phyloP scores from a whole-genome alignment of 768 basidiomycete genomes.

The Leccinum uliginosum region DNA sequence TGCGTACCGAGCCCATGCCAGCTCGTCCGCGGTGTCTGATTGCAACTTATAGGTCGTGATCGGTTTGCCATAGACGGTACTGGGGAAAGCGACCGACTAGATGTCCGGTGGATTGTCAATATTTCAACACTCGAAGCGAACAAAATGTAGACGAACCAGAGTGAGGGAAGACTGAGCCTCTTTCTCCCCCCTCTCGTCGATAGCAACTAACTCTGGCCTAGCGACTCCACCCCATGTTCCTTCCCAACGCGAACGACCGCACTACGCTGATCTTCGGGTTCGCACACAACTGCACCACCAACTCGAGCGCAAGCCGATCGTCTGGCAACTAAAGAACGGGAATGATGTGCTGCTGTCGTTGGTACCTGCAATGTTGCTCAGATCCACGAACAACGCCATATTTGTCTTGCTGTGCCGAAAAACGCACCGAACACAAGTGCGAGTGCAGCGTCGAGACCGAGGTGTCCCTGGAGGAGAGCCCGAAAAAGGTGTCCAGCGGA shows the following conservation, averaged over 20 bases:
- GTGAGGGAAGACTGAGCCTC: conserved; percentile 12
- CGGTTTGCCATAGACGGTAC: conserved; percentile 67
- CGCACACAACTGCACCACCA: conserved; percentile 75
- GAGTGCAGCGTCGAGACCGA: conserved; percentile 61
- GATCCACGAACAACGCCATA: conserved; percentile 84
- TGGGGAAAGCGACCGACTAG: conserved; percentile 49
- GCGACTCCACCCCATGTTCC: conserved; percentile 44
- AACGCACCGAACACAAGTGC: conserved; percentile 76
- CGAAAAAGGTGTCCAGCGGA: conserved; percentile 81
- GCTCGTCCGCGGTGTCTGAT: conserved; percentile 79
- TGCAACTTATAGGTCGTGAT: conserved; percentile 63
- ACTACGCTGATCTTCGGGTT: conserved; percentile 60
- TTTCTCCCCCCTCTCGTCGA: conserved; percentile 47
- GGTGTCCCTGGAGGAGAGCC: conserved; percentile 44
- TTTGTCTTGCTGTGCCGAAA: conserved; percentile 69
- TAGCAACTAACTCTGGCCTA: conserved; percentile 48
- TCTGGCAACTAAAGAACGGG: conserved; percentile 94
- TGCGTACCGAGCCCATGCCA: conserved; percentile 69
- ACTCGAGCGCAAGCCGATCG: conserved; percentile 77
- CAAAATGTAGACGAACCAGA: conserved; percentile 8
- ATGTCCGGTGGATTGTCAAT: not conserved
- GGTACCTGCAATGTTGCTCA: conserved; percentile 35
- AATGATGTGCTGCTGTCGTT: conserved; percentile 61
- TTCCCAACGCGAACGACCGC: conserved; percentile 66
- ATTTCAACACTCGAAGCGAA: not conserved